Percentiles rank a stretch among this genome's conserved stretches.
These are phyloP conservation scores for Miamiensis avidus DNA, from an alignment of 169 alveolate genomes.

Conservation along the genomic window DNA sequence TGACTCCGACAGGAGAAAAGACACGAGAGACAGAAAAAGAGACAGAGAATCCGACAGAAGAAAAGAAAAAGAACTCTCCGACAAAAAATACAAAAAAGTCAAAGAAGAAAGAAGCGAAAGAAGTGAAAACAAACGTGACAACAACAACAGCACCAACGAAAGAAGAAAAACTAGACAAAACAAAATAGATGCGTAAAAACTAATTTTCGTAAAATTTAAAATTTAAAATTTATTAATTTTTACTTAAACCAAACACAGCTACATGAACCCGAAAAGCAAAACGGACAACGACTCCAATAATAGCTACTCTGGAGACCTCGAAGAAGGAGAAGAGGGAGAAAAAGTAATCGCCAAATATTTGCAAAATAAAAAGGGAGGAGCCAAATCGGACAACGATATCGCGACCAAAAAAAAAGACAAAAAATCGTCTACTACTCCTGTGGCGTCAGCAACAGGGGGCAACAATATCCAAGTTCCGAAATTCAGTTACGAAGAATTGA, in stretches of 20 bases:
- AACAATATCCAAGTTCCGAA: neutral
- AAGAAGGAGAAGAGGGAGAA: neutral
- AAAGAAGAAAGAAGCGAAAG: constrained; percentile 18
- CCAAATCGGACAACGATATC: too few relatives aligned
- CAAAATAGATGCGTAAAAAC: constrained; percentile 29
- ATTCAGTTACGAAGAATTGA: constrained; percentile 38
- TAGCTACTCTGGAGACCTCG: neutral
- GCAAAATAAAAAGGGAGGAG: neutral
- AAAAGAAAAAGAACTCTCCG: constrained; percentile 37
- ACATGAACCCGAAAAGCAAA: too few relatives aligned
- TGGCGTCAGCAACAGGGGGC: neutral
- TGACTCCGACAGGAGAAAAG: constrained; percentile 15
- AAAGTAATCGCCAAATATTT: too few relatives aligned
- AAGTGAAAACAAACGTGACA: constrained; percentile 27
- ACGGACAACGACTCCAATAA: too few relatives aligned
- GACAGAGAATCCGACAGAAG: constrained; percentile 34
- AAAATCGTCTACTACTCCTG: neutral
- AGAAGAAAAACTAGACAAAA: constrained; percentile 9
- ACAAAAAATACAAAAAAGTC: constrained; percentile 19
- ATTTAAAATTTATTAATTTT: constrained; percentile 18
- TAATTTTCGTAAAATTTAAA: too few relatives aligned
- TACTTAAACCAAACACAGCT: too few relatives aligned
- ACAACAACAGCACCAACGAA: constrained; percentile 11
- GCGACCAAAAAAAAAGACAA: neutral
- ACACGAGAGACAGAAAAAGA: constrained; percentile 27